These are phyloP conservation scores for Cyclotella sp. DNA, from an alignment of 108 stramenopile genomes.

Conservation along the genomic window DNA sequence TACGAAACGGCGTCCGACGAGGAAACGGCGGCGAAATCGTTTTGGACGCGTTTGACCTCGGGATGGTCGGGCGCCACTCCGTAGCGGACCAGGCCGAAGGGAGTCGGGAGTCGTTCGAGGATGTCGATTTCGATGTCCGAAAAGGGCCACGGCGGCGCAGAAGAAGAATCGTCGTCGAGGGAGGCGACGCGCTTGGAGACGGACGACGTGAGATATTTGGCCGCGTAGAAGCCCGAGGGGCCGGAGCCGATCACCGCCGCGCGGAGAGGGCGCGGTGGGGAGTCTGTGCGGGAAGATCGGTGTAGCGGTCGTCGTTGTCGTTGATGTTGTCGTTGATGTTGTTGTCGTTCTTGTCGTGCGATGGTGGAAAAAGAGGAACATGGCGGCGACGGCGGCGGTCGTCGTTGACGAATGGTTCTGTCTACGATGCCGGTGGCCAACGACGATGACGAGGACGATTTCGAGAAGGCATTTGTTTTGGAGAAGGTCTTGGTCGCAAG, in stretches of 20 bases:
- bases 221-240: constrained; percentile 96
- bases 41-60: constrained; percentile 96
- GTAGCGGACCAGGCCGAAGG: constrained; percentile 93
- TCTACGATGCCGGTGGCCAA: too few relatives aligned
- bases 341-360: too few relatives aligned
- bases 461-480: too few relatives aligned
- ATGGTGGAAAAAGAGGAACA: too few relatives aligned
- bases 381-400: too few relatives aligned
- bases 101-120: constrained; percentile 89
- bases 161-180: neutral
- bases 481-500: too few relatives aligned
- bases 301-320: too few relatives aligned
- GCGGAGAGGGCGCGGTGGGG: constrained; percentile 22
- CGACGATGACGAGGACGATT: too few relatives aligned
- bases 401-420: too few relatives aligned
- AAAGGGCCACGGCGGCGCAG: constrained; percentile 6
- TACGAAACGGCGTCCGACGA: constrained; percentile 30
- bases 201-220: constrained; percentile 88
- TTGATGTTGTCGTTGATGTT: too few relatives aligned
- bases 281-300: too few relatives aligned
- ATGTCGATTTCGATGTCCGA: constrained; percentile 76
- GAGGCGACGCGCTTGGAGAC: constrained; percentile 28
- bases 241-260: constrained; percentile 85
- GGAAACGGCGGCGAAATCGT: constrained; percentile 86
- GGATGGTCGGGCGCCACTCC: constrained; percentile 99